A percentile compares a stretch with the other conserved stretches of the same genome.
Conservation (phyloP, 2,329 filamentous ascomycete species). For the Macrophomina phaseolina region DNA sequence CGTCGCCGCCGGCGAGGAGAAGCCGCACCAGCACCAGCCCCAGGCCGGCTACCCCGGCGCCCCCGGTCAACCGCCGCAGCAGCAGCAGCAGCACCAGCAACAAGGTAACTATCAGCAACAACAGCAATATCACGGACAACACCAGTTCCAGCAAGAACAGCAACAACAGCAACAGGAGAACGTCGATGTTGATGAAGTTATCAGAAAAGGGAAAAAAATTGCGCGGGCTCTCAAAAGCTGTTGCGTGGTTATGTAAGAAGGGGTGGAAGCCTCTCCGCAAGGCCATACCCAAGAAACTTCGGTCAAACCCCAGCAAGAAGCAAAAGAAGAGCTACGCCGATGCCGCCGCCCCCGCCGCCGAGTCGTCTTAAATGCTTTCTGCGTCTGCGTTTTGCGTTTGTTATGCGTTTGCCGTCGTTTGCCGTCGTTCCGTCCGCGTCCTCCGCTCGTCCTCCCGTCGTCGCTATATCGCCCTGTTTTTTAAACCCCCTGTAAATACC, state of each 20-base stretch:
- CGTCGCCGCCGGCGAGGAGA: neutral
- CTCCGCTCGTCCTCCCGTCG: neutral
- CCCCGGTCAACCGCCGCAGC: conserved; percentile 38
- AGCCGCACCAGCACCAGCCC: neutral
- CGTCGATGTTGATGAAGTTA: conserved; percentile 64
- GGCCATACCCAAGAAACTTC: conserved; percentile 8
- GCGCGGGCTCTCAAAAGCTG: conserved; percentile 70
- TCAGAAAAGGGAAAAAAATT: conserved; percentile 66
- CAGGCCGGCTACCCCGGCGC: neutral
- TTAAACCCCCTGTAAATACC: conserved; percentile 5
- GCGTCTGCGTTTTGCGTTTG: conserved; percentile 1
- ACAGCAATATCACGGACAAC: conserved; percentile 42
- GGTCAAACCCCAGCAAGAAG: neutral
- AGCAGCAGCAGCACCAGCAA: conserved; percentile 50
- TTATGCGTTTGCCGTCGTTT: neutral
- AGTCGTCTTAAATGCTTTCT: neutral
- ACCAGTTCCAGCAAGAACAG: conserved; percentile 42
- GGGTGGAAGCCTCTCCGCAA: conserved; percentile 10
- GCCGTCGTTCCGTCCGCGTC: conserved; percentile 1
- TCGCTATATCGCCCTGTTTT: conserved; percentile 1
- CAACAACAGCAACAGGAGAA: conserved; percentile 50
- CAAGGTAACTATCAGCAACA: conserved; percentile 53
- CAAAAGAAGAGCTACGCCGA: conserved; percentile 14
- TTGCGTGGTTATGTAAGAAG: conserved; percentile 73
- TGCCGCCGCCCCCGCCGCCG: neutral